Percentiles rank a stretch among this genome's conserved stretches.
phyloP scores from a whole-genome alignment of 2,329 filamentous ascomycete species.

The Ustilaginoidea virens region DNA sequence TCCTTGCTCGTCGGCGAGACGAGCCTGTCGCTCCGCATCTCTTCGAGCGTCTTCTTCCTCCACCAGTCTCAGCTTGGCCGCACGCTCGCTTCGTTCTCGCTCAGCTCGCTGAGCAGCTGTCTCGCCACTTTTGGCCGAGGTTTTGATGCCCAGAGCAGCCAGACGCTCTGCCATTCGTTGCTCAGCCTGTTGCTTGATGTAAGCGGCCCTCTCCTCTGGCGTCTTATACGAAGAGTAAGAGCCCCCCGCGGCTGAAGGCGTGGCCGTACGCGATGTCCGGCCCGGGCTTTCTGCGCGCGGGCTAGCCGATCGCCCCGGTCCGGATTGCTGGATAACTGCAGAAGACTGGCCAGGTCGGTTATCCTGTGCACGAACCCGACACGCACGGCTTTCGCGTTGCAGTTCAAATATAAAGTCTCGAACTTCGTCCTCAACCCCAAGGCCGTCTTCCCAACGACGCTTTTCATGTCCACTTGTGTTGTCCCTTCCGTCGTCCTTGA shows the following conservation, averaged over 20 bases:
- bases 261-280: conserved; percentile 35
- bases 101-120: conserved; percentile 71
- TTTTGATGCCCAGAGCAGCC: conserved; percentile 81
- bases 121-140: conserved; percentile 65
- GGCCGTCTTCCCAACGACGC: conserved; percentile 85
- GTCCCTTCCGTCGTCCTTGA: conserved; percentile 67
- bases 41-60: conserved; percentile 88
- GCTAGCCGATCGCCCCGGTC: conserved; percentile 20
- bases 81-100: conserved; percentile 73
- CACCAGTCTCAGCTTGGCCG: conserved; percentile 73
- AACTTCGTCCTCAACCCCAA: conserved; percentile 92
- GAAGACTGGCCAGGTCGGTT: conserved; percentile 28
- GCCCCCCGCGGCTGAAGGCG: conserved; percentile 33
- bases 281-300: conserved; percentile 37
- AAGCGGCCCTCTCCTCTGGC: conserved; percentile 83
- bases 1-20: conserved; percentile 64
- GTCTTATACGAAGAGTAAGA: conserved; percentile 78
- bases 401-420: conserved; percentile 97
- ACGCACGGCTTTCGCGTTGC: conserved; percentile 68
- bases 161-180: conserved; percentile 93
- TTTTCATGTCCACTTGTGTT: conserved; percentile 76
- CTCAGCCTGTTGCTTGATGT: conserved; percentile 94
- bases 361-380: conserved; percentile 50
- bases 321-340: conserved; percentile 26
- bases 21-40: conserved; percentile 72